Evolutionary conservation across 2,329 filamentous ascomycete species (phyloP).

Genomic region (Fusarium sp.): DNA sequence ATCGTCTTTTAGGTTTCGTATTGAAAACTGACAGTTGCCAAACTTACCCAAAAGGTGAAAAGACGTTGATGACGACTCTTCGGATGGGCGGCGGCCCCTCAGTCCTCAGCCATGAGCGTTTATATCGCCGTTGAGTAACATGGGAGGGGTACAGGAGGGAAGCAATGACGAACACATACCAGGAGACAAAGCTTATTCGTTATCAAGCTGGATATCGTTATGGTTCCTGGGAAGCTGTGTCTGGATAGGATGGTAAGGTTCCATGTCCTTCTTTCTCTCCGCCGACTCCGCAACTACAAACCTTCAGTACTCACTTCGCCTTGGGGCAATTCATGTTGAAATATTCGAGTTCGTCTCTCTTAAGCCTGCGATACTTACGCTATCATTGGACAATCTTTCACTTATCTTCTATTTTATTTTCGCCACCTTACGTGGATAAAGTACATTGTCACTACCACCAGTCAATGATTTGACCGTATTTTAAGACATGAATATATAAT

Average conservation of each 20-base stretch:
- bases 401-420: background rate
- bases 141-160: background rate
- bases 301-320: background rate
- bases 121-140: background rate
- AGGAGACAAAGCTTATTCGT: background rate
- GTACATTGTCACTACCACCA: too few species aligned
- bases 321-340: background rate
- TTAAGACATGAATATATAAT: background rate
- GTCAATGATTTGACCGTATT: background rate
- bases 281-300: background rate
- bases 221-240: background rate
- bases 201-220: background rate
- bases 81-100: background rate
- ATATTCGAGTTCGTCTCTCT: too few species aligned
- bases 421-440: background rate
- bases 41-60: slow-evolving; percentile 7
- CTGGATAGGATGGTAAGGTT: background rate
- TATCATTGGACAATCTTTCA: background rate
- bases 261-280: background rate
- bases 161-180: background rate
- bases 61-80: slow-evolving; percentile 15
- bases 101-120: background rate
- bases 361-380: too few species aligned
- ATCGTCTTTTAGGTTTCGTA: slow-evolving; percentile 3
- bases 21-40: background rate